Base-by-base conservation (phyloP, 1,284 basidiomycete genomes). In the Apiotrichum brassicae region DNA sequence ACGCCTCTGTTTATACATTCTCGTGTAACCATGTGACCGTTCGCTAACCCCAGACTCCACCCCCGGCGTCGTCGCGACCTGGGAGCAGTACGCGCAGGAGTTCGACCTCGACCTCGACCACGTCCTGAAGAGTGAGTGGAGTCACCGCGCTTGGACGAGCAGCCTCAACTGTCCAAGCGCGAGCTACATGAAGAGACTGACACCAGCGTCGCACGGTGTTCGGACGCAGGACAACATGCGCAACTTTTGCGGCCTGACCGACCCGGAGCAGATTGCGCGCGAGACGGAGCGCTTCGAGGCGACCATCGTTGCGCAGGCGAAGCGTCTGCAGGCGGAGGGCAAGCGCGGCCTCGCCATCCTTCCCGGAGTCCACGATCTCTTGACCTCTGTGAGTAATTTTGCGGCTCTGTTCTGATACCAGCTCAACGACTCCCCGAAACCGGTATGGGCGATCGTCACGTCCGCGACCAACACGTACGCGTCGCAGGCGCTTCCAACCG, bases 401-500 rank as follows among this genome's bases (percentile, higher is more conserved):
- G 14, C 28, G 14, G 28, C 28, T 30, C 14, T 39, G 12, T 9
- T 12, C 46, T 47, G 43, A 49, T 42, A 67, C 33, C 81, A 23
- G 74, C 73, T 45, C 83, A 83, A 84, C 80, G 81, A 3, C 79
- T 85, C 58, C 81, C 82, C 33, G 82, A 83, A 53, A 80, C 85
- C 22, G 80, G 81, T 47, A 72, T 82, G 86, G 85, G 85, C 83
- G 6, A 85, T 88, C 58, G 85, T 86, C 26, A 88, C 86, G 7
- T 87, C 86, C 83, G 86, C 86, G 1, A 85, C 85, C 14, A 79
- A 75, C 56, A 77, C 78, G 51, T 87, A 84, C 63, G 79, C 85
- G 6, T 76, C 78, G 13, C 76, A 77, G 32, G 85, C 84, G 18
- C 75, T 89, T 23, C 64, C 78, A 30, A 77, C 77, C 24, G 81